Evolutionary conservation across 768 basidiomycete species (phyloP).

Genomic region (Termitomyces sp.): DNA sequence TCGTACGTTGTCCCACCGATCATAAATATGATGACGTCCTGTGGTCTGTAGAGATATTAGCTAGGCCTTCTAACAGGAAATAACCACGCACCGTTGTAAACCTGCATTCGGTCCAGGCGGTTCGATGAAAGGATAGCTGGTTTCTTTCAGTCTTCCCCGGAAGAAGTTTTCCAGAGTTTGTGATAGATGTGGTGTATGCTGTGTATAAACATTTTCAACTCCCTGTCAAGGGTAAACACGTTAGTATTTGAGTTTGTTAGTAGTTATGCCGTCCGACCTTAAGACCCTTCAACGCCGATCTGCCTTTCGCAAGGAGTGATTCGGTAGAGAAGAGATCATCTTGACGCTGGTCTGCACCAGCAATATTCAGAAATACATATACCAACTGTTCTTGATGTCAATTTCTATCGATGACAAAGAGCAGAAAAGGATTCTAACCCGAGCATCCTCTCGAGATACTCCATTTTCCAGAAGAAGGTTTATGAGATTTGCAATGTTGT

Average conservation of each 20-base stretch:
- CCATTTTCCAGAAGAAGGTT: constrained; percentile 74
- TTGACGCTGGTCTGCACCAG: constrained; percentile 94
- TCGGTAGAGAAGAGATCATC: constrained; percentile 97
- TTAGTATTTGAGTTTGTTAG: background rate
- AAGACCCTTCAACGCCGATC: constrained; percentile 91
- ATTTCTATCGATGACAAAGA: background rate
- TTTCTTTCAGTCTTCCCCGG: constrained; percentile 81
- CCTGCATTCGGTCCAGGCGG: constrained; percentile 60
- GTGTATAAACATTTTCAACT: constrained; percentile 98
- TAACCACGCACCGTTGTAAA: constrained; percentile 57
- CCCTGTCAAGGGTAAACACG: constrained; percentile 50
- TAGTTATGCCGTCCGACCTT: constrained; percentile 49
- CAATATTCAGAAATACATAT: constrained; percentile 87
- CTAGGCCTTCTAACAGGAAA: background rate
- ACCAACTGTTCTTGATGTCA: constrained; percentile 60
- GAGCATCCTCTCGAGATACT: constrained; percentile 71
- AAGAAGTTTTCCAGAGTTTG: constrained; percentile 90
- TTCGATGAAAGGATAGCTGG: constrained; percentile 86
- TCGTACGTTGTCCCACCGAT: constrained; percentile 96
- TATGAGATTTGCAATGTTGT: constrained; percentile 77
- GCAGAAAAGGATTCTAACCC: constrained; percentile 36
- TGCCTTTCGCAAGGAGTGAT: constrained; percentile 89
- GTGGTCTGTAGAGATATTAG: constrained; percentile 54
- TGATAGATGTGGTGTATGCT: constrained; percentile 90
- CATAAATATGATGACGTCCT: constrained; percentile 96